Base-by-base conservation (phyloP, 345 rosid genomes). In the Ceriops decandra region DNA sequence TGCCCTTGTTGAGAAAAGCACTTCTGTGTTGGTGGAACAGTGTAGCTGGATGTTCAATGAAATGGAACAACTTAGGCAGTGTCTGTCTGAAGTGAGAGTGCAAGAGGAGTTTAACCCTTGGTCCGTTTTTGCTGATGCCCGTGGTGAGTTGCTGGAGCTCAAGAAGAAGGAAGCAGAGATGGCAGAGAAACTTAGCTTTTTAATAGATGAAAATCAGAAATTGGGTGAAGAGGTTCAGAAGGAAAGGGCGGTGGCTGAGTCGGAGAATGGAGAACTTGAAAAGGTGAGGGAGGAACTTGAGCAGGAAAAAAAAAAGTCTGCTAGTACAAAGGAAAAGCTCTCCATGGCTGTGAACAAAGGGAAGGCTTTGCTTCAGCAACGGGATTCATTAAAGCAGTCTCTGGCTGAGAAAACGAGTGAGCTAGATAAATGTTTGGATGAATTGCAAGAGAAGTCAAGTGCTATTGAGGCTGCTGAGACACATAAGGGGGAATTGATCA, bases 331-430 rank as follows among this genome's bases (percentile, higher is more conserved):
- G 76, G 98, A 93, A 80, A 93, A 93, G 82, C 96, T 93, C 71
- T 84, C 90, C 77, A 79, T 93, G 90, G 98, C 98, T 16, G 98
- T 93, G 66, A 88, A 96, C 8, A 93, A 88, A 77, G 98, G 98
- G 30, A 93, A 93, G 81, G 92, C 95, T 30, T 72, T 93, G 85
- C 91, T 93, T 79, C 98, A 93, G 86, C 90, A 84, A 68, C 86
- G 97, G 49, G 98, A 90, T 71, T 86, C 83, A 6, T 80, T 93
- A 73, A 90, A 85, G 87, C 91, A 82, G 66, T 81, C 92, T 68
- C 77, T 93, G 68, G 85, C 87, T 33, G 91, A 84, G 62, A 90
- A 83, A 82, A 74, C 84, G 11, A 77, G 66, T 24, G 98, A 88
- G 85, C 89, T 93, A 64, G 91, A 87, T 71, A 90, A 80, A 72